These are phyloP conservation scores for Boechera stricta DNA, from an alignment of 345 rosid genomes.

Conservation along the genomic window DNA sequence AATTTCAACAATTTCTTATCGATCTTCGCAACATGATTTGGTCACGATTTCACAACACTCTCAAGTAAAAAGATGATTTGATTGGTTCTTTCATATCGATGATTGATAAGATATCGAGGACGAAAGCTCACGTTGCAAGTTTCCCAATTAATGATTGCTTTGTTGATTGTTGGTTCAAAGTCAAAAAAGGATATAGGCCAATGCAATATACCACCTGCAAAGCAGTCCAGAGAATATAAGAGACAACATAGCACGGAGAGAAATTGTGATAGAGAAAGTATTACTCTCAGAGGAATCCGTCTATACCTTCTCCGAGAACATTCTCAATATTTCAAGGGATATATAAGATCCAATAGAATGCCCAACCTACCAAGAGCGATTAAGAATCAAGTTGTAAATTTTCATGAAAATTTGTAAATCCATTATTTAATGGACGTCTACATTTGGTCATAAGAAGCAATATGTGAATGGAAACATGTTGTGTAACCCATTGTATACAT, in stretches of 20 bases:
- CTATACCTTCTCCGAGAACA: conserved; percentile 62
- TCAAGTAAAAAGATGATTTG: not conserved
- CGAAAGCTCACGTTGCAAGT: conserved; percentile 57
- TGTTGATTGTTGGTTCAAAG: conserved; percentile 61
- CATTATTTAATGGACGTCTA: not conserved
- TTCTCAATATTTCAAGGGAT: conserved; percentile 60
- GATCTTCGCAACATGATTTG: not conserved
- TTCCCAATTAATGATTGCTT: conserved; percentile 59
- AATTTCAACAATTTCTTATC: conserved; percentile 41
- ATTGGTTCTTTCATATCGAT: not conserved
- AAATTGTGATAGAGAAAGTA: not conserved
- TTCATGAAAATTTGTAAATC: not conserved
- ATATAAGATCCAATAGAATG: conserved; percentile 90
- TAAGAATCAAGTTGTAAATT: conserved; percentile 18
- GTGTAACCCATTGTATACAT: not conserved
- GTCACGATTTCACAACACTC: conserved; percentile 17
- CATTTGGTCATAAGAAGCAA: not conserved
- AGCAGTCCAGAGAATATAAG: conserved; percentile 11
- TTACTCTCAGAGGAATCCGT: not conserved
- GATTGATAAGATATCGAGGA: not conserved
- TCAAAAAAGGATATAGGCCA: conserved; percentile 83
- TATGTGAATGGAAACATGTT: conserved; percentile 5
- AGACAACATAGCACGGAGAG: not conserved
- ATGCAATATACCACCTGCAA: conserved; percentile 58
- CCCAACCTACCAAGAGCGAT: conserved; percentile 63